Conservation (phyloP, 768 basidiomycete species). For the Boletus coccyginus region DNA sequence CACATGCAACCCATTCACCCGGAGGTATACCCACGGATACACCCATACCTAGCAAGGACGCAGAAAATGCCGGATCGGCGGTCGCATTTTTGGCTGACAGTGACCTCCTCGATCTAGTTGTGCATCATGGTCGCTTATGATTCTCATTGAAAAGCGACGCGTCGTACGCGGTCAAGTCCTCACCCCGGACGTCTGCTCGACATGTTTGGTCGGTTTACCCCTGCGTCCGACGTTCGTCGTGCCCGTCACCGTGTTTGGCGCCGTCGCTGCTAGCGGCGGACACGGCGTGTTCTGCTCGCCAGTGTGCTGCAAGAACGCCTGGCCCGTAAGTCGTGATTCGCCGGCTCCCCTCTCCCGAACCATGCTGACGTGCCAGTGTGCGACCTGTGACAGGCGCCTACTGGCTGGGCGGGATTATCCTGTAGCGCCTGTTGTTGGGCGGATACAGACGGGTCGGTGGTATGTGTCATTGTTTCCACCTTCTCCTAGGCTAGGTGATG, state of each 20-base stretch:
- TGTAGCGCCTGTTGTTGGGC: no score
- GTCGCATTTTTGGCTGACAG: no score
- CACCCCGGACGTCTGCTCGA: background rate
- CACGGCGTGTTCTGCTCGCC: background rate
- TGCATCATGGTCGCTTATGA: no score
- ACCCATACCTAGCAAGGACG: no score
- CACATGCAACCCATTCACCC: no score
- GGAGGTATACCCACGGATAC: no score
- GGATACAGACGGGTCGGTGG: no score
- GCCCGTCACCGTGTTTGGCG: background rate
- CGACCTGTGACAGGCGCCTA: background rate
- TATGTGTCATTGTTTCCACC: no score
- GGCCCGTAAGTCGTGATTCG: background rate
- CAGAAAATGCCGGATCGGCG: no score
- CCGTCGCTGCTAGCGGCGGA: background rate
- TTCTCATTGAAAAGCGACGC: no score
- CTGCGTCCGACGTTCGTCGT: background rate
- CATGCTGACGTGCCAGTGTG: background rate
- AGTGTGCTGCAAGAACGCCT: background rate
- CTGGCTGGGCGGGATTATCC: background rate
- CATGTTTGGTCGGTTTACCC: constrained; percentile 1
- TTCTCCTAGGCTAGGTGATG: background rate
- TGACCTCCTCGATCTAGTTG: no score
- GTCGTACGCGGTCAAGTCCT: no score
- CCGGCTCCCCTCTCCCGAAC: background rate